These are phyloP conservation scores for Globisporangium canariense DNA, from an alignment of 352 stramenopile species.

Conservation along the genomic window DNA sequence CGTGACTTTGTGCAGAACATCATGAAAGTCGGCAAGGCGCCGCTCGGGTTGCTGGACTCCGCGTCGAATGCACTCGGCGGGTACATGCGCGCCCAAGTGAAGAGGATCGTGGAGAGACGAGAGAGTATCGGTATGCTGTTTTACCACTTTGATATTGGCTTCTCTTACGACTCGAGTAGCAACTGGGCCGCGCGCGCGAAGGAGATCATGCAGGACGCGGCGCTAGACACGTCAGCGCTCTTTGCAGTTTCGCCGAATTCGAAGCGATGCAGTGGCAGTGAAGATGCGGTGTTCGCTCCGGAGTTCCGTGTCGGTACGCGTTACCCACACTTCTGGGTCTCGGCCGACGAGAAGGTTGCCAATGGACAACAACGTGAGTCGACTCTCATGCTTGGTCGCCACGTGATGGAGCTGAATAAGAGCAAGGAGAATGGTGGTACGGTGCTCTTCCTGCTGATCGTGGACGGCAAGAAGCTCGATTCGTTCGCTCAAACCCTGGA, in stretches of 20 bases:
- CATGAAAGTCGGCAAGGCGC: slow-evolving; percentile 68
- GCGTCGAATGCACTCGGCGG: slow-evolving; percentile 44
- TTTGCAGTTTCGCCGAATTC: slow-evolving; percentile 25
- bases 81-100: slow-evolving; percentile 53
- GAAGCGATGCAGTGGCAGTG: slow-evolving; percentile 4
- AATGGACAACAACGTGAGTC: slow-evolving; percentile 28
- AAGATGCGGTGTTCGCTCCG: slow-evolving; percentile 35
- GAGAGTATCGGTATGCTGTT: slow-evolving; percentile 81
- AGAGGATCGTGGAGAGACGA: slow-evolving; percentile 51
- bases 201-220: slow-evolving; percentile 56
- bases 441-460: slow-evolving; percentile 60
- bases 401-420: slow-evolving; percentile 19
- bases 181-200: slow-evolving; percentile 41
- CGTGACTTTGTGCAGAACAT: slow-evolving; percentile 55
- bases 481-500: not conserved
- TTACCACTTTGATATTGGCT: slow-evolving; percentile 85
- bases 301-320: slow-evolving; percentile 49
- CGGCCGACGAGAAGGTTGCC: not conserved
- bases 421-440: slow-evolving; percentile 14
- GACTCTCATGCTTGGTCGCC: slow-evolving; percentile 36
- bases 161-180: slow-evolving; percentile 54
- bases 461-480: slow-evolving; percentile 24
- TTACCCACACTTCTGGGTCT: slow-evolving; percentile 69
- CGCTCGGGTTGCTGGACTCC: slow-evolving; percentile 51
- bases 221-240: slow-evolving; percentile 45